phyloP scores from a whole-genome alignment of 306 rosid species.

The Prunus salicina region DNA sequence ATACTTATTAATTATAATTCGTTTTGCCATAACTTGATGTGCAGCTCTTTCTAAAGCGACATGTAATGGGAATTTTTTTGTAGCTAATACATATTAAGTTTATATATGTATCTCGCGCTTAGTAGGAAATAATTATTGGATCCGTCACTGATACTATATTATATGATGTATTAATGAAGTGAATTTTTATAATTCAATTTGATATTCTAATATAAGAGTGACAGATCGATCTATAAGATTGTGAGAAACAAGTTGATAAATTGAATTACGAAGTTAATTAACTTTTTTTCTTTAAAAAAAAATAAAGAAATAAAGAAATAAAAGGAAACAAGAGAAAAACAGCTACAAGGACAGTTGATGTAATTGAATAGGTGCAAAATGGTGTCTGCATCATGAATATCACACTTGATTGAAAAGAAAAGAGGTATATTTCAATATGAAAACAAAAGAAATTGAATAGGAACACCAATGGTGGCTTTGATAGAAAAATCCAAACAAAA shows the following conservation, averaged over 20 bases:
- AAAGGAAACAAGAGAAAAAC: neutral
- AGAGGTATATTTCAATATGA: neutral
- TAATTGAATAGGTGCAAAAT: neutral
- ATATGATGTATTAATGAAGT: too few relatives aligned
- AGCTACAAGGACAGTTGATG: neutral
- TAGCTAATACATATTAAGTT: neutral
- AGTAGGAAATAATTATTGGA: too few relatives aligned
- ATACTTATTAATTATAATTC: neutral
- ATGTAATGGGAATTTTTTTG: too few relatives aligned
- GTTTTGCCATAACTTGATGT: neutral
- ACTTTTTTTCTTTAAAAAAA: neutral
- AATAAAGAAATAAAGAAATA: neutral
- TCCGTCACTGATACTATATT: too few relatives aligned
- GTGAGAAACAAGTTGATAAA: too few relatives aligned
- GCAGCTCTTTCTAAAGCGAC: neutral
- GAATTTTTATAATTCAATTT: too few relatives aligned
- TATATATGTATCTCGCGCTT: too few relatives aligned
- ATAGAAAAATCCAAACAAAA: constrained; percentile 39
- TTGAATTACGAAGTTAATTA: neutral
- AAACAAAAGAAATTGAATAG: constrained; percentile 17
- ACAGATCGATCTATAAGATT: too few relatives aligned
- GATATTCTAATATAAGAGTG: too few relatives aligned
- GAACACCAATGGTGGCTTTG: constrained; percentile 17
- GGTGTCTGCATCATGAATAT: constrained; percentile 30
- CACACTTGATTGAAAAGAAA: constrained; percentile 9